Conservation (phyloP, 495 filamentous ascomycete species). For the Penicillium parvum region DNA sequence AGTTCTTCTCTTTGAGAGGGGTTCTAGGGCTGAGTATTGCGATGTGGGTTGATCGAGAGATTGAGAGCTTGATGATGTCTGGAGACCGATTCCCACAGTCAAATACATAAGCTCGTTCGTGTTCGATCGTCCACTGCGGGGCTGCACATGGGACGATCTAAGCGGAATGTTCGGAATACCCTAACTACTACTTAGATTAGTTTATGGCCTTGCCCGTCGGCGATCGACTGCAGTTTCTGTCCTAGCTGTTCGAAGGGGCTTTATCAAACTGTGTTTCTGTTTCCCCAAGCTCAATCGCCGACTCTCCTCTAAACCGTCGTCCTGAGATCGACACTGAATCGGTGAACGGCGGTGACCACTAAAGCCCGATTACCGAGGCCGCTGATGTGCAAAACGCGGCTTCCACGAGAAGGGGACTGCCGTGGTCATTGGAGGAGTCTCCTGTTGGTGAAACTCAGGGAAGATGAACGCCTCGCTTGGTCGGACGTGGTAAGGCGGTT, state of each 20-base stretch:
- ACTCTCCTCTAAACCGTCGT: constrained; percentile 1
- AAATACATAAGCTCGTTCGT: too few species aligned
- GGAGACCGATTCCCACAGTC: too few species aligned
- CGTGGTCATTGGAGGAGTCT: constrained; percentile 3
- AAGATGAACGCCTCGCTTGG: constrained; percentile 6
- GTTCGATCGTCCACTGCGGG: too few species aligned
- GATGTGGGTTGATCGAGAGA: too few species aligned
- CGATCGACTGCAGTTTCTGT: not conserved
- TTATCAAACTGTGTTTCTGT: constrained; percentile 6
- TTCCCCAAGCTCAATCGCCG: not conserved
- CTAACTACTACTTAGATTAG: too few species aligned
- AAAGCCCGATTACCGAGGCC: not conserved
- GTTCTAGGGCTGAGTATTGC: too few species aligned
- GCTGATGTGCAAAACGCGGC: not conserved
- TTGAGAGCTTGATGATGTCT: too few species aligned
- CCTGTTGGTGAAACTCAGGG: constrained; percentile 9
- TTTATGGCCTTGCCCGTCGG: not conserved
- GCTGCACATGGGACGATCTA: too few species aligned
- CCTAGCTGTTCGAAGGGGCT: constrained; percentile 7
- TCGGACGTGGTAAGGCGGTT: constrained; percentile 7
- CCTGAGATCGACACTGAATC: not conserved
- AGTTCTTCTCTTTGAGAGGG: too few species aligned
- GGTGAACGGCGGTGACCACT: not conserved
- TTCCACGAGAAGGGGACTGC: constrained; percentile 3
- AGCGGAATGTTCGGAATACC: too few species aligned